Percentiles rank a stretch among this genome's conserved stretches.
Conservation (phyloP, 495 filamentous ascomycete species). For the Aspergillus cavernicola region DNA sequence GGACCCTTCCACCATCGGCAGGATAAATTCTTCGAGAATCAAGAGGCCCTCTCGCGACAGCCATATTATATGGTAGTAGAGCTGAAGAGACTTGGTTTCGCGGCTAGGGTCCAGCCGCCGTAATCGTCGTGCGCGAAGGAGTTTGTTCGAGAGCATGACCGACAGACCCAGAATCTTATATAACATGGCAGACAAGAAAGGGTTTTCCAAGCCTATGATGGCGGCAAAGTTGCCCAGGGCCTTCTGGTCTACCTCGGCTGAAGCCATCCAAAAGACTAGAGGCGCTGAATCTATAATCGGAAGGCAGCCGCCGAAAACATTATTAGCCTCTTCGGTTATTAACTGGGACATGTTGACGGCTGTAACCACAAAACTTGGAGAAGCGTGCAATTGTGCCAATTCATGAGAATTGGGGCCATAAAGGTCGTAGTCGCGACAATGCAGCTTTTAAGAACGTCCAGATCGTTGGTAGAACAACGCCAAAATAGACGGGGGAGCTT, state of each 20-base stretch:
- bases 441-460: not conserved
- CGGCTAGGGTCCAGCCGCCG: slow-evolving; percentile 78
- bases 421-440: not conserved
- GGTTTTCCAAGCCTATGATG: slow-evolving; percentile 64
- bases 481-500: slow-evolving; percentile 18
- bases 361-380: not conserved
- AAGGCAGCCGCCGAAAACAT: slow-evolving; percentile 10
- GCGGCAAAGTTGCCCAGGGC: slow-evolving; percentile 84
- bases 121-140: slow-evolving; percentile 76
- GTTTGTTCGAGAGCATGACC: slow-evolving; percentile 79
- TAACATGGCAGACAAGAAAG: slow-evolving; percentile 71
- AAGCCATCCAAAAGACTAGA: slow-evolving; percentile 70
- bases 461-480: slow-evolving; percentile 2
- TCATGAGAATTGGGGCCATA: not conserved
- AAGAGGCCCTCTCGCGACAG: slow-evolving; percentile 86
- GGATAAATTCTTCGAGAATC: slow-evolving; percentile 79
- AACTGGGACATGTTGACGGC: not conserved
- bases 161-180: slow-evolving; percentile 90
- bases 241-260: slow-evolving; percentile 95
- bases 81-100: slow-evolving; percentile 73
- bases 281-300: slow-evolving; percentile 19
- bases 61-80: slow-evolving; percentile 93
- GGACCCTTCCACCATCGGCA: slow-evolving; percentile 69
- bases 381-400: not conserved
- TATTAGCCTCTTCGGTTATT: slow-evolving; percentile 16